These are phyloP conservation scores for Hydnum rufescens DNA, from an alignment of 768 basidiomycete species.

Conservation along the genomic window DNA sequence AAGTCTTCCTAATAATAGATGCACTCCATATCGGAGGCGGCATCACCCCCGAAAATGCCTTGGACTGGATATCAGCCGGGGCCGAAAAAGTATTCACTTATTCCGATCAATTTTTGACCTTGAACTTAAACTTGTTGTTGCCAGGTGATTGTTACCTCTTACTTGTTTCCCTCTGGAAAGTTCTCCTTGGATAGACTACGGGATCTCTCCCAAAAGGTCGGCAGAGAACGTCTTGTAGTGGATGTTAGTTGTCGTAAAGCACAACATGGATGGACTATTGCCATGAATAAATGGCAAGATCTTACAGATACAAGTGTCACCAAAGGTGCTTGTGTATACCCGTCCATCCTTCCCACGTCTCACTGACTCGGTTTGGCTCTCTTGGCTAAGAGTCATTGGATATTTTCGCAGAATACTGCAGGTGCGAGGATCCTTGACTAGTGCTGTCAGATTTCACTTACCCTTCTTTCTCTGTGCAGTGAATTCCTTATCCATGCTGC, in stretches of 20 bases:
- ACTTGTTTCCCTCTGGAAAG: slow-evolving; percentile 67
- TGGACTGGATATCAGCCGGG: slow-evolving; percentile 67
- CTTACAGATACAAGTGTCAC: slow-evolving; percentile 87
- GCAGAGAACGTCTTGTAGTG: slow-evolving; percentile 76
- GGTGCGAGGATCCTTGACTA: slow-evolving; percentile 24
- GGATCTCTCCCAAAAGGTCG: slow-evolving; percentile 38
- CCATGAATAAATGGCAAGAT: slow-evolving; percentile 98
- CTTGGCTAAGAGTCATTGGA: slow-evolving; percentile 62
- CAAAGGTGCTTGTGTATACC: slow-evolving; percentile 30
- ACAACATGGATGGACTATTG: slow-evolving; percentile 69
- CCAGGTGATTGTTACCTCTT: slow-evolving; percentile 95
- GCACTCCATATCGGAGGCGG: slow-evolving; percentile 88
- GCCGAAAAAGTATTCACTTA: slow-evolving; percentile 62
- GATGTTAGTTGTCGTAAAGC: slow-evolving; percentile 84
- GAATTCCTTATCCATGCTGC: slow-evolving; percentile 94
- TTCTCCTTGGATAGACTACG: slow-evolving; percentile 60
- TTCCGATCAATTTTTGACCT: neutral
- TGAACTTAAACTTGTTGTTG: neutral
- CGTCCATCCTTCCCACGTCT: too few species aligned
- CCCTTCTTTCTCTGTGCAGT: slow-evolving; percentile 22
- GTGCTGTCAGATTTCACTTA: neutral
- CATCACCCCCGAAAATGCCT: slow-evolving; percentile 62
- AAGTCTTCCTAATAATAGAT: too few species aligned
- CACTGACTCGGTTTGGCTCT: too few species aligned
- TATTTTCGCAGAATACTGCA: slow-evolving; percentile 62